Base-by-base conservation (phyloP, 2,329 filamentous ascomycete species). In the Paecilomyces niveus region DNA sequence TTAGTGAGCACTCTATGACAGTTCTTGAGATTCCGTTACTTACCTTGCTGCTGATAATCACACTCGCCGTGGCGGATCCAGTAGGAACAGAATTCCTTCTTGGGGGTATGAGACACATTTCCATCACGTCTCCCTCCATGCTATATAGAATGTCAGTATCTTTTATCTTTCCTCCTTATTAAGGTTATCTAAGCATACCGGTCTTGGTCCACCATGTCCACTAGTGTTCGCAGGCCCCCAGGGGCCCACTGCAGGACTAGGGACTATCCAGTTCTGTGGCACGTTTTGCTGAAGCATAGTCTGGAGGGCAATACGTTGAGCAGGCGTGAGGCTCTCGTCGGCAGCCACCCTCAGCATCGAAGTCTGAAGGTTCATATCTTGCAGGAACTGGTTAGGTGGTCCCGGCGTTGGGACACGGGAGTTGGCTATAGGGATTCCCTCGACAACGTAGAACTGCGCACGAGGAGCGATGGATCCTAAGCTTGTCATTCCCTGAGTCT, bases 51-150 rank as follows among this genome's bases (percentile, higher is more conserved):
- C 3, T 83, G 86, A 72, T 90, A 97, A 61, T 89, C 89, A 71
- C 92, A 97, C 51, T 89, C 85, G 21, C 91, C 92, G 59, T 89
- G 87, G 65, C 90, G 87, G 57, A 96, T 87, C 92, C 92, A 97
- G 73, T 93, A 90, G 59, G 91, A 90, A 74, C 92, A 96, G 73
- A 89, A 96, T 24, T 88, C 78, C 71, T 96, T 96, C 67, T 83
- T 84, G 5, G 56, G 18, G 31, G 62, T 65, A 15, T 50, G 54
- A 4, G 57, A 26, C 13, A 49, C 39, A 74, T 72, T 4, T 68
- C 68, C 10, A 60, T 66, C 59, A 60, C 63, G 54, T 52, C 61
- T 58, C 52, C 65, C 21, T 4, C 51, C 11, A 21, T 29, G 10
- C 32, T 54, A 35, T 32, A 18, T 15, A 21, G 11, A 7, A n/a